Conservation (phyloP, 2,329 filamentous ascomycete species). For the Purpureocillium lavendulum region DNA sequence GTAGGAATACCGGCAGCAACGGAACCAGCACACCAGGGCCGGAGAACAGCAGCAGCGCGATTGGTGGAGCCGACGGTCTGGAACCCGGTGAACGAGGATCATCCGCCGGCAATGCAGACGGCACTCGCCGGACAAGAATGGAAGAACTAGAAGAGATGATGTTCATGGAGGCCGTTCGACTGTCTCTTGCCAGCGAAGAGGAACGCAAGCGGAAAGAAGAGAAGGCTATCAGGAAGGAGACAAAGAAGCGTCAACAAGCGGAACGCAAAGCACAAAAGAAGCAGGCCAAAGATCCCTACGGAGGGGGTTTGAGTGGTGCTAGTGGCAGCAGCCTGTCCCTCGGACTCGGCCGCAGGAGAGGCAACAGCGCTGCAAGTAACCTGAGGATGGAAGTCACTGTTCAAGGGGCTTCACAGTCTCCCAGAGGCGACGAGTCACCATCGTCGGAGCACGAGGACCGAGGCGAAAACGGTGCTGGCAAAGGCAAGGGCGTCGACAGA, state of each 20-base stretch:
- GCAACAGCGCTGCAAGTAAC: slow-evolving; percentile 52
- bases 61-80: slow-evolving; percentile 12
- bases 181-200: slow-evolving; percentile 88
- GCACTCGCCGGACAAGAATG: slow-evolving; percentile 44
- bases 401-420: slow-evolving; percentile 30
- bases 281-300: slow-evolving; percentile 28
- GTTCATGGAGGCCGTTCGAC: slow-evolving; percentile 92
- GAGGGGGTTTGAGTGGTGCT: slow-evolving; percentile 27
- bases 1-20: slow-evolving; percentile 40
- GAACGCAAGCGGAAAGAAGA: slow-evolving; percentile 76
- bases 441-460: slow-evolving; percentile 12
- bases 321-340: slow-evolving; percentile 60
- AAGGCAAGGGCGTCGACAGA: slow-evolving; percentile 65
- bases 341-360: slow-evolving; percentile 48
- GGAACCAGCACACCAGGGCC: slow-evolving; percentile 19
- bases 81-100: slow-evolving; percentile 15
- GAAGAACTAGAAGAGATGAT: slow-evolving; percentile 96
- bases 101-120: slow-evolving; percentile 10
- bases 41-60: slow-evolving; percentile 4
- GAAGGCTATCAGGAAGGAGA: slow-evolving; percentile 53
- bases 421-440: slow-evolving; percentile 14
- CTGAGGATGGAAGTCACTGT: slow-evolving; percentile 47
- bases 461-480: slow-evolving; percentile 34
- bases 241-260: slow-evolving; percentile 78
- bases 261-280: slow-evolving; percentile 72